phyloP scores from a whole-genome alignment of 2,329 filamentous ascomycete species.

The Aspergillus quadrilineatus region DNA sequence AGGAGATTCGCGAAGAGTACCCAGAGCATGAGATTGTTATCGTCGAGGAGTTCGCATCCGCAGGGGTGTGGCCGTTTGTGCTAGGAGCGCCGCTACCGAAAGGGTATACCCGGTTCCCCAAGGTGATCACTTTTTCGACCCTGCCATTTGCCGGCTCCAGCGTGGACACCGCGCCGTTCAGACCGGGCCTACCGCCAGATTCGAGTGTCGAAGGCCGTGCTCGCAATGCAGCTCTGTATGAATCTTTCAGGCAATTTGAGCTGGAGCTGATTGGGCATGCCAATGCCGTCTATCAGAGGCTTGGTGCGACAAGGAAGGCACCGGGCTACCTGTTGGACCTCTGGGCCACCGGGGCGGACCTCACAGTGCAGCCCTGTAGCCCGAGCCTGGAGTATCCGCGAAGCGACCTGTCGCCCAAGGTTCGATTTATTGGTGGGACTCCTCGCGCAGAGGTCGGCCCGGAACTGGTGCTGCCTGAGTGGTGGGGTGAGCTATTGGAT shows the following conservation, averaged over 20 bases:
- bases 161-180: constrained; percentile 5
- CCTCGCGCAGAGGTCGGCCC: neutral
- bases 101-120: constrained; percentile 1
- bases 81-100: constrained; percentile 4
- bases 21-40: constrained; percentile 1
- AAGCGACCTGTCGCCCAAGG: constrained; percentile 2
- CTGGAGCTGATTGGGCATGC: neutral
- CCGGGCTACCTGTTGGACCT: neutral
- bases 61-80: neutral
- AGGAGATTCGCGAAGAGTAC: neutral
- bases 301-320: neutral
- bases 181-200: neutral
- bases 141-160: neutral
- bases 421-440: constrained; percentile 2
- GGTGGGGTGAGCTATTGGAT: constrained; percentile 1
- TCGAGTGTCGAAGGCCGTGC: constrained; percentile 2
- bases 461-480: neutral
- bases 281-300: neutral
- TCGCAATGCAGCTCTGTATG: constrained; percentile 7
- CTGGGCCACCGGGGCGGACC: neutral
- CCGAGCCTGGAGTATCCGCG: constrained; percentile 11
- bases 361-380: constrained; percentile 5
- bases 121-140: neutral
- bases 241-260: neutral
- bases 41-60: neutral